Conservation (phyloP, 306 rosid species). For the Dicorynia guianensis region DNA sequence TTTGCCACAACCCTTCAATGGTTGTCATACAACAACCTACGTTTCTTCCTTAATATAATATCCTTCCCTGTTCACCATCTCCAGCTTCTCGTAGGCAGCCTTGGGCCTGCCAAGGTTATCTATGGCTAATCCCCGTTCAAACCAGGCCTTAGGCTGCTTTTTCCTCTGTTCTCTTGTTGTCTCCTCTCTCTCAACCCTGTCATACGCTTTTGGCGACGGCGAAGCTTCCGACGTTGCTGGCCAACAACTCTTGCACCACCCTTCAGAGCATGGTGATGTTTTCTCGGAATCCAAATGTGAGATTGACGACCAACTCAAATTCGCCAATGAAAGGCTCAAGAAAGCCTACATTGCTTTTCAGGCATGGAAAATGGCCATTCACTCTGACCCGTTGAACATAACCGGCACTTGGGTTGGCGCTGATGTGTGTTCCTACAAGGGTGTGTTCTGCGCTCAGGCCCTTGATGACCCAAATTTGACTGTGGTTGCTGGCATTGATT, state of each 20-base stretch:
- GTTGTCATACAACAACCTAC: slow-evolving; percentile 20
- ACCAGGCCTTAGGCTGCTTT: slow-evolving; percentile 53
- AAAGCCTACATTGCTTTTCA: slow-evolving; percentile 50
- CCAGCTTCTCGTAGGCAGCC: slow-evolving; percentile 37
- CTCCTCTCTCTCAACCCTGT: slow-evolving; percentile 34
- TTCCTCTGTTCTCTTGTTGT: slow-evolving; percentile 26
- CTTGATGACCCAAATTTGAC: slow-evolving; percentile 47
- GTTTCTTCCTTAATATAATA: slow-evolving; percentile 37
- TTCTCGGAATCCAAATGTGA: background rate
- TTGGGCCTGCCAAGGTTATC: slow-evolving; percentile 60
- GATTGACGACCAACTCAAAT: background rate
- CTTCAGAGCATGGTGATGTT: slow-evolving; percentile 19
- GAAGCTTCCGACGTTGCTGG: slow-evolving; percentile 3
- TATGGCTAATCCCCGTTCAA: slow-evolving; percentile 35
- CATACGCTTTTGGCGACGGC: slow-evolving; percentile 8
- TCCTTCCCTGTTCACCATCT: slow-evolving; percentile 7
- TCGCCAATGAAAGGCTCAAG: slow-evolving; percentile 40
- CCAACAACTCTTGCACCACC: background rate
- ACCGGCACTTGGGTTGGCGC: slow-evolving; percentile 52
- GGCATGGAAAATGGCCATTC: slow-evolving; percentile 53
- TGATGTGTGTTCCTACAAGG: slow-evolving; percentile 61
- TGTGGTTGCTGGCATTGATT: slow-evolving; percentile 62
- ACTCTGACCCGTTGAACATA: slow-evolving; percentile 53
- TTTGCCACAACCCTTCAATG: slow-evolving; percentile 4
- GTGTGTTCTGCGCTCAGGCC: slow-evolving; percentile 59